Evolutionary conservation across 805 yeast species (phyloP).

Genomic region (Zygosaccharomyces pseudorouxii): DNA sequence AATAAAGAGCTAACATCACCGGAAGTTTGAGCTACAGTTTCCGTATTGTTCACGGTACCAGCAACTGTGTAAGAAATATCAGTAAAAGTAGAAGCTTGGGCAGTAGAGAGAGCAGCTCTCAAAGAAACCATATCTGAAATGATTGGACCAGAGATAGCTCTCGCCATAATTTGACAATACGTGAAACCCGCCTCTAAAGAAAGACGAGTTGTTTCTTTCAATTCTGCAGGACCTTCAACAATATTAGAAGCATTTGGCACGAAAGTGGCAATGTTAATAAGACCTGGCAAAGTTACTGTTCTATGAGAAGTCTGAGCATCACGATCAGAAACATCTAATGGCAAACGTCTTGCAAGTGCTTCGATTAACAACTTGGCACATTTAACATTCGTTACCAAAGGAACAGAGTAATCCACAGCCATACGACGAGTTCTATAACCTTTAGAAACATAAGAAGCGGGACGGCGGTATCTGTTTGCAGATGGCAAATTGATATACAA

Average conservation of each 20-base stretch:
- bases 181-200: slow-evolving; percentile 86
- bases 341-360: slow-evolving; percentile 70
- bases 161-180: slow-evolving; percentile 74
- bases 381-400: slow-evolving; percentile 95
- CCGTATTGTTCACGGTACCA: slow-evolving; percentile 67
- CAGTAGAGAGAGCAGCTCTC: slow-evolving; percentile 50
- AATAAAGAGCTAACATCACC: slow-evolving; percentile 70
- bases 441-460: slow-evolving; percentile 94
- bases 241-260: slow-evolving; percentile 59
- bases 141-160: slow-evolving; percentile 53
- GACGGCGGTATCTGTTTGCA: slow-evolving; percentile 95
- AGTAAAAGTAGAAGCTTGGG: slow-evolving; percentile 60
- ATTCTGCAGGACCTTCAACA: slow-evolving; percentile 45
- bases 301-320: slow-evolving; percentile 91
- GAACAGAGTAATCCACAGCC: slow-evolving; percentile 99
- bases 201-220: slow-evolving; percentile 63
- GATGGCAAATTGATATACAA: slow-evolving; percentile 96
- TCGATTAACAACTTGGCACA: slow-evolving; percentile 93
- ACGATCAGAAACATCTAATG: slow-evolving; percentile 64
- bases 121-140: slow-evolving; percentile 63
- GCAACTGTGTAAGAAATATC: slow-evolving; percentile 82
- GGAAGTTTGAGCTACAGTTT: slow-evolving; percentile 56
- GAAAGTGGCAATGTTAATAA: slow-evolving; percentile 75
- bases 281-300: slow-evolving; percentile 79
- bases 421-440: slow-evolving; percentile 98